phyloP scores from a whole-genome alignment of 2,329 filamentous ascomycete species.

The Endoconidiophora polonica region DNA sequence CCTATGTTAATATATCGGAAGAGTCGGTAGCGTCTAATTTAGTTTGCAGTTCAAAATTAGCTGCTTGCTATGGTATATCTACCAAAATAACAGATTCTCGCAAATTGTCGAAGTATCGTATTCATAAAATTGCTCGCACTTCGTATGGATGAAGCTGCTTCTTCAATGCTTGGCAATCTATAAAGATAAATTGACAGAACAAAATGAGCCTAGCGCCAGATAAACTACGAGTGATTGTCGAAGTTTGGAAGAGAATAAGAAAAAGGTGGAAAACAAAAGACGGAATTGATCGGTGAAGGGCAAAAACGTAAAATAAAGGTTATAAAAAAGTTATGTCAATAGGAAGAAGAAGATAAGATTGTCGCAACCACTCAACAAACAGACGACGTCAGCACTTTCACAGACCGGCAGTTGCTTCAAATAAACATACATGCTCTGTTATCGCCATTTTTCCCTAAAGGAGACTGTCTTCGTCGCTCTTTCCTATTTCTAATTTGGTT shows the following conservation, averaged over 20 bases:
- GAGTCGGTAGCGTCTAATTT: neutral
- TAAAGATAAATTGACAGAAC: no score
- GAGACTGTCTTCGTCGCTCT: no score
- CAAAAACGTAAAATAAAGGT: neutral
- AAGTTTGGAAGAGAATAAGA: neutral
- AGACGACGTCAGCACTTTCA: neutral
- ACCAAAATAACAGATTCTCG: neutral
- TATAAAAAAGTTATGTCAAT: neutral
- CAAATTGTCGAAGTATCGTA: neutral
- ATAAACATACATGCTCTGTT: neutral
- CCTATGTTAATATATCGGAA: neutral
- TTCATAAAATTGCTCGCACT: no score
- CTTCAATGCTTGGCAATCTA: no score
- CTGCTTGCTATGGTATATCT: no score
- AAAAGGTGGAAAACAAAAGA: neutral
- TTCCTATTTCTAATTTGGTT: neutral
- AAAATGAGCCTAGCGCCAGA: no score
- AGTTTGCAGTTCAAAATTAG: neutral
- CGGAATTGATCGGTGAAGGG: neutral
- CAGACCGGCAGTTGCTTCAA: neutral
- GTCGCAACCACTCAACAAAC: neutral
- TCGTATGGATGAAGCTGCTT: no score
- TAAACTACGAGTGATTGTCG: no score
- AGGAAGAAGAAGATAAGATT: neutral
- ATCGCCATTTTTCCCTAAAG: neutral